Evolutionary conservation across 331 rosid species (phyloP).

Genomic region (Telfairia occidentalis): DNA sequence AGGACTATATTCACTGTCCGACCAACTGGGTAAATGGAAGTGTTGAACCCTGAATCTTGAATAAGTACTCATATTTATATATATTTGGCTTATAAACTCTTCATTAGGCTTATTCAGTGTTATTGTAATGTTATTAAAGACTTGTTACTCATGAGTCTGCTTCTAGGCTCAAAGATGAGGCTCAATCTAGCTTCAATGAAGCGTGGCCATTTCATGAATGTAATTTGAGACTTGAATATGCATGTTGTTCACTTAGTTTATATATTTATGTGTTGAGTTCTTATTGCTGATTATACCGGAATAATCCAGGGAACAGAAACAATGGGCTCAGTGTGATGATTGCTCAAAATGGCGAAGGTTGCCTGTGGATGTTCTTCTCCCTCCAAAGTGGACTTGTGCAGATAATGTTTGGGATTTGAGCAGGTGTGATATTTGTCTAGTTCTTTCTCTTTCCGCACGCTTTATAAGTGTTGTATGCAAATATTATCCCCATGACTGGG

Average conservation of each 20-base stretch:
- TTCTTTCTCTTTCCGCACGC: conserved; percentile 3
- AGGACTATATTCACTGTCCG: conserved; percentile 57
- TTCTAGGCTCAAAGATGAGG: not conserved
- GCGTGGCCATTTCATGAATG: not conserved
- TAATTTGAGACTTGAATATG: not conserved
- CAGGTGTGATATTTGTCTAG: conserved; percentile 39
- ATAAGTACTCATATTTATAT: not conserved
- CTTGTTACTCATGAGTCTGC: conserved; percentile 9
- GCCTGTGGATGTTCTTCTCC: conserved; percentile 75
- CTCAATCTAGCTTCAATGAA: not conserved
- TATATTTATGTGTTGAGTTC: not conserved
- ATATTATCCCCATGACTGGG: not conserved
- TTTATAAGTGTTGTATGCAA: conserved; percentile 8
- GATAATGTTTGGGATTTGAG: conserved; percentile 78
- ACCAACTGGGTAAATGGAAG: conserved; percentile 51
- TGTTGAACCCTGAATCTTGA: not conserved
- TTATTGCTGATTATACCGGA: conserved; percentile 6
- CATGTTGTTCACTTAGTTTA: not conserved
- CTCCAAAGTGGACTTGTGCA: conserved; percentile 87
- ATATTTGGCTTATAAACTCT: not conserved
- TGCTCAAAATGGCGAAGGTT: conserved; percentile 94
- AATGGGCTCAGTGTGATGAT: conserved; percentile 92
- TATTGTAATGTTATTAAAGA: not conserved
- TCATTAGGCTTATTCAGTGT: not conserved
- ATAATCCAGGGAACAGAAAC: conserved; percentile 60